Conservation (phyloP, 2,329 filamentous ascomycete species). For the Pseudogymnoascus sp. region DNA sequence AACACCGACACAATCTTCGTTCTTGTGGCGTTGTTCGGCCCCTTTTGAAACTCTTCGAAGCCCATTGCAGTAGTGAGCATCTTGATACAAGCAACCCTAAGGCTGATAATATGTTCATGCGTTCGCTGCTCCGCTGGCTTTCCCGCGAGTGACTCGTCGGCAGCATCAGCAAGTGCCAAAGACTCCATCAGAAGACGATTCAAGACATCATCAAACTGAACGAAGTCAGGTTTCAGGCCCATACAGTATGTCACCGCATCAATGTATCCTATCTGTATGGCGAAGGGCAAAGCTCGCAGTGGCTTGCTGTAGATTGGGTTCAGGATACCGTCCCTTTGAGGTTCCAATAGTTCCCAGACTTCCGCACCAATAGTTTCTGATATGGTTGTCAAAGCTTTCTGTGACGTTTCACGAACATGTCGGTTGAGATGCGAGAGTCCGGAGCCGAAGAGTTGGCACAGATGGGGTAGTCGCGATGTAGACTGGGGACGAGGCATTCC, state of each 20-base stretch:
- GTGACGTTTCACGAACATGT: slow-evolving; percentile 82
- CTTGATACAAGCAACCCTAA: slow-evolving; percentile 88
- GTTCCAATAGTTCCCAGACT: slow-evolving; percentile 80
- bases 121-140: slow-evolving; percentile 92
- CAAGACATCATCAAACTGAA: slow-evolving; percentile 85
- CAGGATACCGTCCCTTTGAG: slow-evolving; percentile 84
- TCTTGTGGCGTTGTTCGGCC: slow-evolving; percentile 56
- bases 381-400: slow-evolving; percentile 71
- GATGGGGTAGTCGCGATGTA: slow-evolving; percentile 59
- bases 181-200: slow-evolving; percentile 90
- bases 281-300: slow-evolving; percentile 81
- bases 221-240: slow-evolving; percentile 77
- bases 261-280: slow-evolving; percentile 95
- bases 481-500: slow-evolving; percentile 49
- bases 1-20: slow-evolving; percentile 84
- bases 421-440: slow-evolving; percentile 95
- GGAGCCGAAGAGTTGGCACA: slow-evolving; percentile 77
- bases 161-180: slow-evolving; percentile 85
- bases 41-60: slow-evolving; percentile 83
- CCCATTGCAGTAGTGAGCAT: slow-evolving; percentile 88
- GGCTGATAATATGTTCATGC: slow-evolving; percentile 85
- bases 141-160: slow-evolving; percentile 84
- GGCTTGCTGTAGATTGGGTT: slow-evolving; percentile 93
- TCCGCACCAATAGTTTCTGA: slow-evolving; percentile 69
- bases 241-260: slow-evolving; percentile 96